Evolutionary conservation across 1,284 basidiomycete genomes (phyloP), one percentile per base, ranked within the genome.

Genomic region (Ganoderma leucocontextum): DNA sequence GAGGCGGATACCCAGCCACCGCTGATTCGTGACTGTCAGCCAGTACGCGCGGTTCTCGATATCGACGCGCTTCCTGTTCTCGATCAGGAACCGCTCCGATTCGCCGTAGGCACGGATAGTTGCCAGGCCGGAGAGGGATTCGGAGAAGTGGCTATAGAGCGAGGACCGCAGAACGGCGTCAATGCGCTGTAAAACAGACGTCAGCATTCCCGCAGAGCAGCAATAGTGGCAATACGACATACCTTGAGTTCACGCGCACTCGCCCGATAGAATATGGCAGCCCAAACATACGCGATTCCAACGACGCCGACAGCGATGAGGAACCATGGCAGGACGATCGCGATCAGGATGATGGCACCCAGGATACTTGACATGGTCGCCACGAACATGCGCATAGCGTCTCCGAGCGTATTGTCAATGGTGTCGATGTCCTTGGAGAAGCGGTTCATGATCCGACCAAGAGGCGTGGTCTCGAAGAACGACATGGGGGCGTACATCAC

Each of bases 391-490:
- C 95, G 89, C 75, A 95, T 80, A 2, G 94, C 87, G 77, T 96
- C 94, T 76, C 86, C 87, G 9, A 93, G 82, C 61, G 85, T 65
- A 76, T 95, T 96, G 80, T 97, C 96, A 66, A 96, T 86, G 0
- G 94, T 95, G 77, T 97, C 95, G 61, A 96, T 89, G 79, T 97
- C 93, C 79, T 92, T 92, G 1, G 89, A 86, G 79, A 95, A 93
- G 19, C 93, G 86, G 79, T 95, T 95, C 88, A 95, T 92, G 75
- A 97, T 95, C 25, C 96, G 91, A 15, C 96, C 96, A 15, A 96
- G 84, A 8, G 96, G 96, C 86, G 94, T 96, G 0, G 94, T 95
- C 77, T 97, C 95, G 76, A 95, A 96, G 84, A 95, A 96, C 5
- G 88, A 88, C 90, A 95, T 95, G 0, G 95, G 95, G 0, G 93